Evolutionary conservation across 305 asterid species (phyloP), one percentile per base, ranked within the genome.

Genomic region (Withania somnifera): DNA sequence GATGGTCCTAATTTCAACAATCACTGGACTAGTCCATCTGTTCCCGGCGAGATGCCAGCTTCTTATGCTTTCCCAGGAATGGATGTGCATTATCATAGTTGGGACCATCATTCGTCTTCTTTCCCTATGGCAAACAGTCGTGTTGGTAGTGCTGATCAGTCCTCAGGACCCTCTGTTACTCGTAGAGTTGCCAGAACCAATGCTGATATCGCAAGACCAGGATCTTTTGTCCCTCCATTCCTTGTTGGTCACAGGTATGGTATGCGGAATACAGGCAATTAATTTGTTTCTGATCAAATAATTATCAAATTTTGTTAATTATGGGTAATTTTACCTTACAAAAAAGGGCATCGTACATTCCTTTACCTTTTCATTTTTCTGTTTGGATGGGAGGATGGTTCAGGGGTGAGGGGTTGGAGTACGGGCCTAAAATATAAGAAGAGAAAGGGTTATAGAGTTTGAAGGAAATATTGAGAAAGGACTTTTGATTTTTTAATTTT

Each of bases 1-100:
- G 97, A 92, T 76, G 92, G 93, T 81, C 89, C 92, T 77, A 89
- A 81, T 90, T 90, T 91, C 28, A 90, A 80, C 73, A 89, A 81
- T 88, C 94, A 89, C 82, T 92, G 96, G 95, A 88, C 57, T 84
- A 94, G 91, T 69, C 89, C 90, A 56, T 84, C 94, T 22, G 85
- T 85, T 73, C 89, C 91, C 60, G 87, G 85, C 80, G 97, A 92
- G 84, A 88, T 87, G 80, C 92, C 91, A 28, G 84, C 84, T 77
- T 83, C 96, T 20, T 93, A 83, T 84, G 91, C 89, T 84, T 93
- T 90, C 84, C 95, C 91, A 47, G 88, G 93, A 32, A 66, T 90
- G 91, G 94, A 90, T 82, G 82, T 84, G 58, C 90, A 86, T 85
- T 90, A 90, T 86, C 90, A 87, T 32, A 84, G 83, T 77, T 92